Percentiles rank a stretch among this genome's conserved stretches.
Evolutionary conservation across 495 filamentous ascomycete genomes (phyloP).

Genomic region (Penicillium angulare): DNA sequence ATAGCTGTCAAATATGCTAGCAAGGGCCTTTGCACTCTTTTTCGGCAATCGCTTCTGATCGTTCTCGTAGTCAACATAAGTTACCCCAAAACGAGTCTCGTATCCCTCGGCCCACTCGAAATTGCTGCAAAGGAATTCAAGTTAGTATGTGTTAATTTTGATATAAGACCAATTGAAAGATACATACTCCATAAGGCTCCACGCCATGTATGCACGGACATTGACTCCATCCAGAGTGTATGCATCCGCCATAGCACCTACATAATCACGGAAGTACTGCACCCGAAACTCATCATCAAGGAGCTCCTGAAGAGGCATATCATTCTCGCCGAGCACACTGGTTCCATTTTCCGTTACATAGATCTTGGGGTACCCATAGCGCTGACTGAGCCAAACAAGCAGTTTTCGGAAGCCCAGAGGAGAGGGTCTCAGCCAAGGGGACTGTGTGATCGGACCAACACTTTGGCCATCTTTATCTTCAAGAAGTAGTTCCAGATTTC

Average conservation of each 20-base stretch:
- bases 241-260: conserved; percentile 68
- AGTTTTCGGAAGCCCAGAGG: conserved; percentile 72
- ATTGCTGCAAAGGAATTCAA: conserved; percentile 34
- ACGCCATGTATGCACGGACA: conserved; percentile 72
- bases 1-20: conserved; percentile 56
- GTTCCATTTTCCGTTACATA: conserved; percentile 85
- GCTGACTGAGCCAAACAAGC: conserved; percentile 74
- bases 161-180: not conserved
- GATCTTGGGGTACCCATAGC: conserved; percentile 71
- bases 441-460: conserved; percentile 74
- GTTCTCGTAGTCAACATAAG: conserved; percentile 72
- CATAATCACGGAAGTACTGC: conserved; percentile 72
- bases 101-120: conserved; percentile 74
- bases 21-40: conserved; percentile 69
- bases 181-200: conserved; percentile 71
- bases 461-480: conserved; percentile 65
- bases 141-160: conserved; percentile 8
- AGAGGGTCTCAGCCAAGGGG: conserved; percentile 70
- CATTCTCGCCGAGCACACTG: conserved; percentile 74
- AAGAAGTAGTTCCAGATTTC: conserved; percentile 66
- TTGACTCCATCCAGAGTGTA: conserved; percentile 65
- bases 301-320: conserved; percentile 64
- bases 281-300: conserved; percentile 73
- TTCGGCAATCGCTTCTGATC: conserved; percentile 75
- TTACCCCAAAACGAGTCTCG: conserved; percentile 78